Conservation (phyloP, 805 yeast species). For the Naumovozyma baii region DNA sequence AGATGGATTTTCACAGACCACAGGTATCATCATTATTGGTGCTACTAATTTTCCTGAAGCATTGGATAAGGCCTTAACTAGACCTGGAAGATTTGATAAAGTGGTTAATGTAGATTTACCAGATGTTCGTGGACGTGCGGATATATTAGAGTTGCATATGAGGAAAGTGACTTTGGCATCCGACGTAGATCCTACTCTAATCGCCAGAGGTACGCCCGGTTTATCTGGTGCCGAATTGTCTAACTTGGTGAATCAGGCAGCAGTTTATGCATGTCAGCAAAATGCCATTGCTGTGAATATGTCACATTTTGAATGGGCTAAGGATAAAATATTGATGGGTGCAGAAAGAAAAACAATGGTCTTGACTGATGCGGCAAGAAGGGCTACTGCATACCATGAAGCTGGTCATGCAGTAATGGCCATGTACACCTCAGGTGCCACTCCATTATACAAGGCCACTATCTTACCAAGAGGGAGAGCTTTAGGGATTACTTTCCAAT, state of each 20-base stretch:
- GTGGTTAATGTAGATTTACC: constrained; percentile 92
- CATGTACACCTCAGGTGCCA: constrained; percentile 86
- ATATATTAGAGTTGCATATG: constrained; percentile 85
- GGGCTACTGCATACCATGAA: constrained; percentile 94
- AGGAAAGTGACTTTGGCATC: constrained; percentile 77
- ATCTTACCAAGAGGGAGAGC: constrained; percentile 96
- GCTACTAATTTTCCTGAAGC: constrained; percentile 98
- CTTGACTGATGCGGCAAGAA: constrained; percentile 86
- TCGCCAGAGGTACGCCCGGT: constrained; percentile 97
- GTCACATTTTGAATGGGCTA: constrained; percentile 97
- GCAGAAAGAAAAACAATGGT: constrained; percentile 98
- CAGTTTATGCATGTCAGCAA: constrained; percentile 89
- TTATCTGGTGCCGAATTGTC: constrained; percentile 95
- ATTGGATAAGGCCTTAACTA: constrained; percentile 89
- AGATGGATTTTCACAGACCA: constrained; percentile 88
- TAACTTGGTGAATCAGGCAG: constrained; percentile 96
- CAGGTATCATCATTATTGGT: constrained; percentile 91
- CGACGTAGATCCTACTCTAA: constrained; percentile 76
- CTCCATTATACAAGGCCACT: constrained; percentile 92
- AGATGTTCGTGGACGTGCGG: constrained; percentile 94
- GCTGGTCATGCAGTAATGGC: constrained; percentile 99
- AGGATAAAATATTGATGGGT: constrained; percentile 94
- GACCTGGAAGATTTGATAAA: constrained; percentile 98
- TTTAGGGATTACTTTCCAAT: constrained; percentile 90
- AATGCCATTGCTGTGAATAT: constrained; percentile 84